Conservation (phyloP, 2,329 filamentous ascomycete species). For the Fusarium sp. region DNA sequence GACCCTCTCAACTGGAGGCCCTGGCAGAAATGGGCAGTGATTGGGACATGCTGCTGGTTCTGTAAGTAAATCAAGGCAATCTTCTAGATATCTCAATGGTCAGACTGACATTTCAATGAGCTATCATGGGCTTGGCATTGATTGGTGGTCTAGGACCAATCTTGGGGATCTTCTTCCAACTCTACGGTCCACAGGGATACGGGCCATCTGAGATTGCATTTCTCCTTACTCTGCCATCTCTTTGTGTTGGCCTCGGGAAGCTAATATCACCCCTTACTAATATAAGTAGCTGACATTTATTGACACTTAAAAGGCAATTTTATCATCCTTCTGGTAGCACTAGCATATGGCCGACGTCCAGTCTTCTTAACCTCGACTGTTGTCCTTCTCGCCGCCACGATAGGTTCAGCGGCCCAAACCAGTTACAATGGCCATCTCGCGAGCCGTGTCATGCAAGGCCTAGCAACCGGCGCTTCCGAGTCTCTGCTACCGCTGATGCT, state of each 20-base stretch:
- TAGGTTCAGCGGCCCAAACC: not conserved
- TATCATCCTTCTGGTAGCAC: not conserved
- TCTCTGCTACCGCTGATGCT: not conserved
- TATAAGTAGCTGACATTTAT: rapidly evolving
- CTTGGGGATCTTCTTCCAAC: not conserved
- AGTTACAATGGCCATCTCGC: not conserved
- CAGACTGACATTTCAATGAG: not conserved
- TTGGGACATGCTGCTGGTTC: not conserved
- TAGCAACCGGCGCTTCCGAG: not conserved
- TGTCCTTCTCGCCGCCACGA: not conserved
- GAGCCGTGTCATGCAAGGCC: not conserved
- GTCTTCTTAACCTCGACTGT: not conserved
- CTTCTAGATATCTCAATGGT: rapidly evolving
- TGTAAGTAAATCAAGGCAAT: not conserved
- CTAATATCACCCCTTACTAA: rapidly evolving
- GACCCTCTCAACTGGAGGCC: not conserved
- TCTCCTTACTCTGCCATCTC: not conserved
- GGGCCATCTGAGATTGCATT: not conserved
- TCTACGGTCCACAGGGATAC: not conserved
- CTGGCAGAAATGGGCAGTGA: not conserved
- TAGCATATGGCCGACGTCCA: not conserved
- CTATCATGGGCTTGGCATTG: not conserved
- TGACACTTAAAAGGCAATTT: not conserved
- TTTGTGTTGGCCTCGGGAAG: not conserved
- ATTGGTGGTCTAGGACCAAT: not conserved